Base-by-base conservation (phyloP, 2,329 filamentous ascomycete genomes). In the Laburnicola sp. region DNA sequence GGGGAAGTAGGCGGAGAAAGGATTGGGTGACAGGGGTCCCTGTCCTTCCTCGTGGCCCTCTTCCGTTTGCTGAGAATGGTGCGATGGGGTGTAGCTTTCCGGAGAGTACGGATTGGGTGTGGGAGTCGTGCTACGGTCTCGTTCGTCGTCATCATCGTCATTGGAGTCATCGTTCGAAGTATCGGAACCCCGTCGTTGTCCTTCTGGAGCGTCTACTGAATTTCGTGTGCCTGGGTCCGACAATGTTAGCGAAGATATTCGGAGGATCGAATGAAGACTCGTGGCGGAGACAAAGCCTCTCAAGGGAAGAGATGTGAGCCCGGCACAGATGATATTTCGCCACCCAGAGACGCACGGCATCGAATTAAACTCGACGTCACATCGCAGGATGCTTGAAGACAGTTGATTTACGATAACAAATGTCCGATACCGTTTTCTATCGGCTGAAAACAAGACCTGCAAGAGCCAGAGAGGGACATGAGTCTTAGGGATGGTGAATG, bases 1-100 rank as follows among this genome's bases (percentile, higher is more conserved):
- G 4, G 2, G 35, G n/a, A 40, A 25, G n/a, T 45, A 37, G 22
- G 34, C 23, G 6, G 52, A 54, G 35, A 39, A 54, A 41, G 48
- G 48, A 8, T 48, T 9, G 6, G 52, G 48, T 11, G 52, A 54
- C 8, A 41, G 26, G 23, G 52, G 52, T 11, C 28, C 48, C 25
- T 30, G 45, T 21, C 38, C 42, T 26, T 48, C 37, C n/a, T 34
- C n/a, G 28, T 44, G 23, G 9, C 27, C 48, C n/a, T 54, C 48
- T 2, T 51, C 45, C 10, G 48, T 48, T 8, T 43, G 39, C 11
- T 37, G 34, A 5, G 48, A 54, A 32, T 30, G 48, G 22, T 54
- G 44, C 2, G 48, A 54, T 8, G 52, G 48, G 6, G 52, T 51
- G 23, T 47, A 25, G 11, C 45, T 51, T 9, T 38, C 39, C 16